phyloP scores from a whole-genome alignment of 73 alveolate genomes.

The Breviolum minutum region DNA sequence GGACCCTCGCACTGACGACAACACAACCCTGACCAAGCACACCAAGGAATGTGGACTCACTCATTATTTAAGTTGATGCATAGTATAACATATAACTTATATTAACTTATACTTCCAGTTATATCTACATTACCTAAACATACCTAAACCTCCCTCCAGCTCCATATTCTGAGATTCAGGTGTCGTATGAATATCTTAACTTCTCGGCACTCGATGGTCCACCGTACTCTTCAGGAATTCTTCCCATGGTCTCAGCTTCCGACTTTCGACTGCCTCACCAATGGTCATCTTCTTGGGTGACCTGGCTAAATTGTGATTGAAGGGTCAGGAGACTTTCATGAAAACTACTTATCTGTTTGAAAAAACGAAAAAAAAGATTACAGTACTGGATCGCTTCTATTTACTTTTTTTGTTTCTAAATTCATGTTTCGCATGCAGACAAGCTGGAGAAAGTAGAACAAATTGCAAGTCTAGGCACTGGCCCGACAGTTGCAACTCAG shows the following conservation, averaged over 20 bases:
- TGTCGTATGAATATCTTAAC: too few relatives aligned
- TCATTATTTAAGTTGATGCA: too few relatives aligned
- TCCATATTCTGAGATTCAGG: too few relatives aligned
- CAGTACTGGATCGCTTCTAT: background rate
- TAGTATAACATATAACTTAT: too few relatives aligned
- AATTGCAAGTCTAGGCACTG: background rate
- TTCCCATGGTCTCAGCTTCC: constrained; percentile 97
- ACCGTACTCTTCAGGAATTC: too few relatives aligned
- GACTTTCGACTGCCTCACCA: constrained; percentile 95
- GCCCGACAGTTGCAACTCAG: constrained; percentile 51
- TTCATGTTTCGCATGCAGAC: background rate
- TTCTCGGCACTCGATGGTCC: too few relatives aligned
- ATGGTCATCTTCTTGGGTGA: constrained; percentile 60
- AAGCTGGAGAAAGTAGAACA: background rate
- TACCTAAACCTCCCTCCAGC: too few relatives aligned
- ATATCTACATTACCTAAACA: too few relatives aligned
- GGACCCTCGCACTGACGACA: background rate
- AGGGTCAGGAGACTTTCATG: background rate
- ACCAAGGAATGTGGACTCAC: too few relatives aligned
- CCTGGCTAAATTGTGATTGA: constrained; percentile 5
- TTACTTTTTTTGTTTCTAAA: background rate
- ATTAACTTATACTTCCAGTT: too few relatives aligned
- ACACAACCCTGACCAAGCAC: constrained; percentile 2
- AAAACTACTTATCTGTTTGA: background rate
- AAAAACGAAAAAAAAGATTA: too few relatives aligned